These are phyloP conservation scores for Podospora australis DNA, from an alignment of 495 filamentous ascomycete species.

Conservation along the genomic window DNA sequence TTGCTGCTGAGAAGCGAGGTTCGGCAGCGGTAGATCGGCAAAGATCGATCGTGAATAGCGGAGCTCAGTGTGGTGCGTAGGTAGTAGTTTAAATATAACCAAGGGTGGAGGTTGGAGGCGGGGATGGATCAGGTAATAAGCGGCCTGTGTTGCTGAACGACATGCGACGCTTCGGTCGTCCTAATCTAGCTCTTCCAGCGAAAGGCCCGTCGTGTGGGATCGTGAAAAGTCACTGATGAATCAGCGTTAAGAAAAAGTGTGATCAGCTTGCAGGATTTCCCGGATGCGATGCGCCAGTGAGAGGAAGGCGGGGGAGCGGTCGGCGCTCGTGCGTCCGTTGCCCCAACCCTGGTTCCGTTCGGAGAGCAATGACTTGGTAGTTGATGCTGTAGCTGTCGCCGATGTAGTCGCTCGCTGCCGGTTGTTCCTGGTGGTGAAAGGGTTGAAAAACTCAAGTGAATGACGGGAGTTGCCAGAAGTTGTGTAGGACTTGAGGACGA, in stretches of 20 bases:
- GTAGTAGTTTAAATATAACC: too few relatives aligned
- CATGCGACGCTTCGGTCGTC: constrained; percentile 11
- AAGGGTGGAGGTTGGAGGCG: background rate
- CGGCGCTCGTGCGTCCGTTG: constrained; percentile 19
- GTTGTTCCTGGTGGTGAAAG: too few relatives aligned
- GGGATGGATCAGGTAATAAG: background rate
- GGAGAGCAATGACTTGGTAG: constrained; percentile 1
- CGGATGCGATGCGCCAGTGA: constrained; percentile 23
- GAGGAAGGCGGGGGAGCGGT: constrained; percentile 13
- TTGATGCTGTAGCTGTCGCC: constrained; percentile 1
- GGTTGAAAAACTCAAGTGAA: too few relatives aligned
- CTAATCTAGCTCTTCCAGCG: background rate
- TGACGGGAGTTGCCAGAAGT: too few relatives aligned
- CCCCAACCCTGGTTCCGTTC: constrained; percentile 13
- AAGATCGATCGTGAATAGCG: too few relatives aligned
- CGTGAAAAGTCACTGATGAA: constrained; percentile 20
- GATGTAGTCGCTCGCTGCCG: background rate
- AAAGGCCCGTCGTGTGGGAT: too few relatives aligned
- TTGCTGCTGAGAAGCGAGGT: too few relatives aligned
- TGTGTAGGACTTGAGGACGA: too few relatives aligned
- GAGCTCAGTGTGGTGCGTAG: too few relatives aligned
- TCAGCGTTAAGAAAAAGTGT: constrained; percentile 25
- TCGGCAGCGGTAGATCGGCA: too few relatives aligned
- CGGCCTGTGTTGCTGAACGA: constrained; percentile 5
- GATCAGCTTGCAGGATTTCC: constrained; percentile 29